These are phyloP conservation scores for Blastobotrys chiropterorum DNA, from an alignment of 805 yeast species.

Conservation along the genomic window DNA sequence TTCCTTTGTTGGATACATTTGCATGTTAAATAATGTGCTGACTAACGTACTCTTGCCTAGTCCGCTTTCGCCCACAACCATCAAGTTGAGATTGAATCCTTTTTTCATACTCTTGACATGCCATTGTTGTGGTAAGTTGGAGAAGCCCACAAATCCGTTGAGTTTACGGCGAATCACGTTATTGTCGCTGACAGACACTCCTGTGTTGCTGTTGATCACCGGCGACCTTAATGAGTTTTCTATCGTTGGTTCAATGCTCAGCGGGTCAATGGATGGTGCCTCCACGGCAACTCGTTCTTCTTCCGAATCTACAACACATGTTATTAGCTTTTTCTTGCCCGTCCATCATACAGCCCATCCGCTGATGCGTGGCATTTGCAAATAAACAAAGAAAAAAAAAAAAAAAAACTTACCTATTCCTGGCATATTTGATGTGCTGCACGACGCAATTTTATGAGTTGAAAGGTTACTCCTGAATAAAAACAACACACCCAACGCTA, in stretches of 20 bases:
- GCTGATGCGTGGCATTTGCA: no score
- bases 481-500: no score
- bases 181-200: conserved; percentile 12
- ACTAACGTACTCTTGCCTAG: conserved; percentile 47
- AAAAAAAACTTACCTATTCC: no score
- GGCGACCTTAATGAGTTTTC: conserved; percentile 13
- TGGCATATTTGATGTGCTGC: no score
- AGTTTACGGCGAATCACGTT: conserved; percentile 48
- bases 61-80: conserved; percentile 82
- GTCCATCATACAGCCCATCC: no score
- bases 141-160: conserved; percentile 92
- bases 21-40: conserved; percentile 77
- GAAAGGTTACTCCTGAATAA: no score
- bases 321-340: no score
- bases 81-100: conserved; percentile 82
- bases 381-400: no score
- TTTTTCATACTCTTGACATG: conserved; percentile 86
- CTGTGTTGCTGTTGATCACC: conserved; percentile 10
- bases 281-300: conserved; percentile 10
- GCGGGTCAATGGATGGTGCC: conserved; percentile 16
- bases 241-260: conserved; percentile 13
- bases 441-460: no score
- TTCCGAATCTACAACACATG: no score
- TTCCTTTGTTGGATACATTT: conserved; percentile 42
- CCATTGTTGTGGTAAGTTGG: conserved; percentile 98